phyloP scores from a whole-genome alignment of 495 filamentous ascomycete genomes.

The Aspergillus ostianus region DNA sequence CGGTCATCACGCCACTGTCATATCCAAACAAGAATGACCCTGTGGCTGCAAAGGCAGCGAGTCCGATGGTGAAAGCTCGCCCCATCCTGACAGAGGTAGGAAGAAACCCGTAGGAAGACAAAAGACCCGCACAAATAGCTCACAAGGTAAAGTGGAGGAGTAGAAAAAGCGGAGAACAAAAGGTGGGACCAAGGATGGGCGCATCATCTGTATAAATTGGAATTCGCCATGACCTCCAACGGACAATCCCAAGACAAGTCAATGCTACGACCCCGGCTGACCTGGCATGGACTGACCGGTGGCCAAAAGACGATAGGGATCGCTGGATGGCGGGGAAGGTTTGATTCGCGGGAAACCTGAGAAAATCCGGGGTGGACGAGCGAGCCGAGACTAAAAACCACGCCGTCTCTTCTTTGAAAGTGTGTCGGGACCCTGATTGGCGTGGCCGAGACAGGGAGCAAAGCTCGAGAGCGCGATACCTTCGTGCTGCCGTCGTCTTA shows the following conservation, averaged over 20 bases:
- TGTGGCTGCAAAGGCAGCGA: constrained; percentile 45
- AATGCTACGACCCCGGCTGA: constrained; percentile 3
- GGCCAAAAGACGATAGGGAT: constrained; percentile 10
- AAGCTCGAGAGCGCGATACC: neutral
- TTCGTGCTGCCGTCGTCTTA: constrained; percentile 1
- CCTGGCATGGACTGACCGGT: constrained; percentile 8
- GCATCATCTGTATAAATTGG: constrained; percentile 18
- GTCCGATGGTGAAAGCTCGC: constrained; percentile 39
- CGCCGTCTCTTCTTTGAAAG: constrained; percentile 5
- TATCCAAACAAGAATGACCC: constrained; percentile 57
- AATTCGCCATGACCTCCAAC: neutral
- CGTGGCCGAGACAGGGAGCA: constrained; percentile 1
- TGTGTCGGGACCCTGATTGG: constrained; percentile 9
- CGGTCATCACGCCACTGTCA: constrained; percentile 55
- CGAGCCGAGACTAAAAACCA: constrained; percentile 8
- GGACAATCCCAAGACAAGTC: neutral
- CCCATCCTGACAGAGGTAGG: constrained; percentile 35
- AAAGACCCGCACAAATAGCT: neutral
- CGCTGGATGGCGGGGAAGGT: constrained; percentile 9
- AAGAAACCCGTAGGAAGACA: neutral
- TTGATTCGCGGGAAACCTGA: neutral
- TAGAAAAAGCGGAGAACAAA: neutral
- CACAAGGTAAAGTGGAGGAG: neutral
- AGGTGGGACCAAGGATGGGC: constrained; percentile 3
- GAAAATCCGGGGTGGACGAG: constrained; percentile 22